Base-by-base conservation (phyloP, 2,329 filamentous ascomycete genomes). In the Diaporthe amygdali region DNA sequence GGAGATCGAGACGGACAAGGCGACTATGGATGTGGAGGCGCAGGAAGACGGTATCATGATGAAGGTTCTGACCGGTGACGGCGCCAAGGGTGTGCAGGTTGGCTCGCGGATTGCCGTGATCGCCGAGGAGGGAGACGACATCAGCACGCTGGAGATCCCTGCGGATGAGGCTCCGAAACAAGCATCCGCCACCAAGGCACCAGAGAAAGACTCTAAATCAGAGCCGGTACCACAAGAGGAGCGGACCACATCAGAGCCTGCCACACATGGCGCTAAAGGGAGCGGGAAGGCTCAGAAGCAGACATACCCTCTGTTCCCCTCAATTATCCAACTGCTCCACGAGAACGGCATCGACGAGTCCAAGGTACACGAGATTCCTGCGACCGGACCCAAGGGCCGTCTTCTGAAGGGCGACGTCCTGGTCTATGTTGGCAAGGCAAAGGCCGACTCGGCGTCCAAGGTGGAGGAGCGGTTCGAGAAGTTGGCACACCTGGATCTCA, bases 331-430 rank as follows among this genome's bases (percentile, higher is more conserved):
- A 77, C 88, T 98, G 71, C 87, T 98, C 73, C 93, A 93, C 82
- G 87, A 92, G 81, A 91, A 97, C 78, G 91, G 92, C 74, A 84
- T 99, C 68, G 88, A 93, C 77, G 89, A 92, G 75, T 91, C 91
- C 56, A 93, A 95, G 71, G 87, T 95, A 66, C 87, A 90, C 82
- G 92, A 93, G 81, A 98, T 98, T 81, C 93, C 91, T 67, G 93
- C 95, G 7, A 96, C 94, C 25, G 96, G 96, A 30, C 96, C 96
- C 37, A 91, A 92, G 77, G 95, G 95, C 71, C 92, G 96, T 73
- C 86, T 99, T 68, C 88, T 99, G 73, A 99, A 99, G 87, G 96
- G 96, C 69, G 96, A 99, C 79, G 92, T 99, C 8, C 90, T 99
- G 68, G 95, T 95, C 59, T 96, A 96, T 81, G 83, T 98, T 20